Conservation (phyloP, 2,329 filamentous ascomycete genomes). For the Bipolaris sorokiniana region DNA sequence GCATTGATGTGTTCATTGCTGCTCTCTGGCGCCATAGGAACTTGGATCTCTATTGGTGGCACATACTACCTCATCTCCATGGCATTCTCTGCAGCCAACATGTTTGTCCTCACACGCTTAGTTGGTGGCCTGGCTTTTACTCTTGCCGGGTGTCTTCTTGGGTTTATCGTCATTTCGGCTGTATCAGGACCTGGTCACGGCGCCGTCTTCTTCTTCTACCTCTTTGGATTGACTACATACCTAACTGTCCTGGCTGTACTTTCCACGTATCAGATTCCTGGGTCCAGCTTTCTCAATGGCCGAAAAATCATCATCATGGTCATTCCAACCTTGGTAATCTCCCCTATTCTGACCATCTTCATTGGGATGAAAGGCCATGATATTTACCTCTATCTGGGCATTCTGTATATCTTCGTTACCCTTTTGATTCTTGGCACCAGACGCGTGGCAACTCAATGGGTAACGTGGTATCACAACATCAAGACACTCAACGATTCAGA, state of each 20-base stretch:
- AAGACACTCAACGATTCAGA: constrained; percentile 58
- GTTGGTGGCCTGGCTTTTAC: constrained; percentile 59
- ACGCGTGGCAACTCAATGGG: constrained; percentile 63
- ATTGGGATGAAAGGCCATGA: constrained; percentile 58
- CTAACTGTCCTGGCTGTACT: constrained; percentile 62
- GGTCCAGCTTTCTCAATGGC: constrained; percentile 63
- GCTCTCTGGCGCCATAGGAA: constrained; percentile 65
- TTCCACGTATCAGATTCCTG: constrained; percentile 56
- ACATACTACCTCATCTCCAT: constrained; percentile 66
- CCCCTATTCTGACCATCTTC: constrained; percentile 63
- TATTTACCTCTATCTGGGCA: constrained; percentile 61
- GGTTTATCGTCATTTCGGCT: constrained; percentile 59
- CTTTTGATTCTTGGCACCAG: constrained; percentile 61
- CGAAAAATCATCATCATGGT: constrained; percentile 62
- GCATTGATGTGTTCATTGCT: constrained; percentile 65
- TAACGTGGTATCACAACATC: constrained; percentile 62
- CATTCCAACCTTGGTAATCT: constrained; percentile 63
- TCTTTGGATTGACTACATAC: constrained; percentile 64
- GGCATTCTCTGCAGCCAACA: constrained; percentile 62
- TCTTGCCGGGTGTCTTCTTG: constrained; percentile 59
- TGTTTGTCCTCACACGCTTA: constrained; percentile 61
- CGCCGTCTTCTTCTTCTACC: constrained; percentile 65
- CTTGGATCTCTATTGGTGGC: constrained; percentile 68
- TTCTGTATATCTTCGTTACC: constrained; percentile 61
- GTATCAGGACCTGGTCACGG: constrained; percentile 54